A percentile compares a stretch with the other conserved stretches of the same genome.
Evolutionary conservation across 306 rosid genomes (phyloP).

Genomic region (Quercus gilva): DNA sequence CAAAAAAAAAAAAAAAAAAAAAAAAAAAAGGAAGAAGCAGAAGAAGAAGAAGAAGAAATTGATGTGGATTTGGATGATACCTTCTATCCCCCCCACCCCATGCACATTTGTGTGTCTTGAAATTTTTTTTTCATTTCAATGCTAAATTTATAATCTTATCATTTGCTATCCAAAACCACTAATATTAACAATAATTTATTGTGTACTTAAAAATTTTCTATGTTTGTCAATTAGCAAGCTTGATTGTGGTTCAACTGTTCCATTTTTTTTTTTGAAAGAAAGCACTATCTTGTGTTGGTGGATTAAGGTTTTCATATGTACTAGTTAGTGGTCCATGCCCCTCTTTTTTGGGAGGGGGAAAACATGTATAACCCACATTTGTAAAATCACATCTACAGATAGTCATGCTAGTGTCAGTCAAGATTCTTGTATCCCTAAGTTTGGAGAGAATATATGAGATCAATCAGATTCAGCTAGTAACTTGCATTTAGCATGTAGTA

Average conservation of each 20-base stretch:
- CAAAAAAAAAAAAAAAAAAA: not conserved
- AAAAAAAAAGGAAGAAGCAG: too few relatives aligned
- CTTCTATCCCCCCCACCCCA: not conserved
- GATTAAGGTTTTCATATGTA: not conserved
- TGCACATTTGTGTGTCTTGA: not conserved
- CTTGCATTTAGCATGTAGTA: not conserved
- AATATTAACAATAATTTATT: not conserved
- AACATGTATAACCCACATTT: not conserved
- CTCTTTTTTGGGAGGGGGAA: not conserved
- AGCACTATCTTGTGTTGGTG: not conserved
- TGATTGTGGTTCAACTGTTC: not conserved
- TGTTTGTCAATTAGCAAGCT: not conserved
- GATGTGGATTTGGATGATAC: not conserved
- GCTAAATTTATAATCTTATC: not conserved
- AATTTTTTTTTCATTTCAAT: not conserved
- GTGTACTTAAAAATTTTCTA: not conserved
- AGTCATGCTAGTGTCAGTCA: not conserved
- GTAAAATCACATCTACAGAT: not conserved
- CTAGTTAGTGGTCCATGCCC: not conserved
- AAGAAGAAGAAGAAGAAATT: not conserved
- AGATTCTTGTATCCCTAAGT: not conserved
- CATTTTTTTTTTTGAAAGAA: not conserved
- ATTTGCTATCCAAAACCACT: not conserved
- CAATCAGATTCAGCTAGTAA: not conserved
- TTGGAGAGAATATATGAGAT: not conserved